Evolutionary conservation across 2,329 filamentous ascomycete species (phyloP), one percentile per base, ranked within the genome.

Genomic region (Arthroderma sp.): DNA sequence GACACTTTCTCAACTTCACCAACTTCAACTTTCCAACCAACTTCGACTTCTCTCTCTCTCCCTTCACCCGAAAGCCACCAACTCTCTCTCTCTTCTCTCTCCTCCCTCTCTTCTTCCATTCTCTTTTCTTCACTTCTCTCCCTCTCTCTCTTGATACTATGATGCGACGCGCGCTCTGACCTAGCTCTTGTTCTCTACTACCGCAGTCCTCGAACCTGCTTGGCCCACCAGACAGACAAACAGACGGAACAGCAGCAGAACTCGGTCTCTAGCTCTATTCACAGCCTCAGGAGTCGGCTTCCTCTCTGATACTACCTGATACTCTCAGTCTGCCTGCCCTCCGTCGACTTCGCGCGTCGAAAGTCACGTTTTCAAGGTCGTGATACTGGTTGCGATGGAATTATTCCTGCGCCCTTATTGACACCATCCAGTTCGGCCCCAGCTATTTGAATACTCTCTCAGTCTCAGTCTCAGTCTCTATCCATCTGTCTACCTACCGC

Each of bases 361-460:
- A n/a, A n/a, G n/a, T n/a, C n/a, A n/a, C n/a, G n/a, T n/a, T n/a
- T n/a, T n/a, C n/a, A n/a, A n/a, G n/a, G n/a, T n/a, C n/a, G n/a
- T n/a, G n/a, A n/a, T n/a, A n/a, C n/a, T n/a, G 23, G 11, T 51
- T 51, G 44, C 44, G 44, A 51, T 51, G 44, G 44, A 51, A 51
- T 15, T 51, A 11, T 13, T 11, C 25, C 44, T 33, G 23, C 44
- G 44, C 23, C 25, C 25, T 13, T 51, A 51, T 25, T 51, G 44
- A 38, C 11, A 38, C 15, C 15, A n/a, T 38, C 35, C 13, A 38
- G 11, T 11, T 38, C 35, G 35, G 35, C 35, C 35, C n/a, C 15
- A 38, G 35, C 35, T 31, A 4, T 31, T 4, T 31, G 3, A 3
- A 4, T 31, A 3, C 38, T 41, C 11, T 43, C 39, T 43, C 39